phyloP scores from a whole-genome alignment of 108 stramenopile species.

The Cylindrotheca closterium region DNA sequence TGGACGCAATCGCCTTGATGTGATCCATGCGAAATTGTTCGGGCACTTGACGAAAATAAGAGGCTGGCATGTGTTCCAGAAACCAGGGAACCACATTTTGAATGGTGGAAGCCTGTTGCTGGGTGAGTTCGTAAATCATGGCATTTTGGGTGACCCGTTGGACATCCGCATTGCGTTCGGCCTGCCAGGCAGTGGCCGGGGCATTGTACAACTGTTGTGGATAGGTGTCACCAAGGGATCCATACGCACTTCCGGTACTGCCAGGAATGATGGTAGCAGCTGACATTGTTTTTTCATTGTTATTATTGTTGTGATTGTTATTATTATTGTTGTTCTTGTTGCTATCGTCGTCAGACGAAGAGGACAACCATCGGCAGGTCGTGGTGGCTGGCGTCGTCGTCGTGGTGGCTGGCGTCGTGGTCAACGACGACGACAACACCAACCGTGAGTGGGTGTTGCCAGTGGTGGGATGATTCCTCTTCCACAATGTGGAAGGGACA shows the following conservation, averaged over 20 bases:
- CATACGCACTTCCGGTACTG: background rate
- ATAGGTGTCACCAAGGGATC: background rate
- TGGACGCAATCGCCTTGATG: constrained; percentile 92
- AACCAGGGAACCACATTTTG: constrained; percentile 95
- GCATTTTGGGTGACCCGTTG: constrained; percentile 61
- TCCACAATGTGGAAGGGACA: no score
- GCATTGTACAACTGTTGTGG: background rate
- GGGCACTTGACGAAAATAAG: constrained; percentile 90
- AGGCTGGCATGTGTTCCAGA: constrained; percentile 89
- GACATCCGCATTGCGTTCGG: constrained; percentile 73
- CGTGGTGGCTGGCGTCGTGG: no score
- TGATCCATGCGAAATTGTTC: constrained; percentile 93
- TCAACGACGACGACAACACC: no score
- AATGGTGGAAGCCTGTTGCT: constrained; percentile 65
- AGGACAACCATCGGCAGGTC: no score
- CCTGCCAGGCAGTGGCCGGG: constrained; percentile 58
- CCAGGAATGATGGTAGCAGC: no score
- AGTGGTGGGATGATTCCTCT: no score
- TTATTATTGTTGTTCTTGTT: no score
- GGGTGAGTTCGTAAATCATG: constrained; percentile 77
- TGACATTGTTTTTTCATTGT: no score
- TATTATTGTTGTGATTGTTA: no score
- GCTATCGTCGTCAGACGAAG: no score
- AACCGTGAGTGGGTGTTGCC: no score
- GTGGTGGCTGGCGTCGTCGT: no score